Evolutionary conservation across 176 grass and related monocot species (phyloP), one percentile per base, ranked within the genome.

Genomic region (Oropetium thomaeum): DNA sequence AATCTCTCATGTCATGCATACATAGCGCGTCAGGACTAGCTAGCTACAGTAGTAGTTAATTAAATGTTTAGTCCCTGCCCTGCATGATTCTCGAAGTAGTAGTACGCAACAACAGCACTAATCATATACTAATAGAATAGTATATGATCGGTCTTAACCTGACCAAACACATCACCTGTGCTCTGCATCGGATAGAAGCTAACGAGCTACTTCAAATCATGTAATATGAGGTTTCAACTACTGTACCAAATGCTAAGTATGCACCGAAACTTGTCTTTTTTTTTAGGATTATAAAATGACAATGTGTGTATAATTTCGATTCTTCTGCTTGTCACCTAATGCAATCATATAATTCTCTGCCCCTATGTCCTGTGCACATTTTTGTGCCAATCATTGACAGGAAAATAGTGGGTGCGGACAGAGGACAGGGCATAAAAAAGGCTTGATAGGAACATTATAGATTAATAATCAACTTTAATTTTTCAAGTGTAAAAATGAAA

Each of bases 321-420:
- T 25, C 28, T 25, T 37, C 37, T 65, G 27, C 81, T 48, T 68
- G 53, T 72, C 58, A 81, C 58, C 79, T 72, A 72, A 81, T 72
- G 58, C 79, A 72, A 81, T 64, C 79, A 81, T 81, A 55, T 69
- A 73, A 52, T 82, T 64, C 32, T 40, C 13, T 66, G 41, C 54
- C 38, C 22, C 70, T 66, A 60, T 82, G 31, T 27, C 27, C 15
- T 51, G 20, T n/a, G 68, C 25, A 53, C 42, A 62, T 74, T 74
- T 83, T 62, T 41, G 35, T 42, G 51, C 68, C 53, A 79, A 83
- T 83, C 44, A 83, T 79, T 88, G 86, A 34, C 43, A 51, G 20
- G 34, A 83, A 78, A 87, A 82, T 82, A 73, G 85, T 83, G 51
- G 79, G 74, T 78, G 74, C 22, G 49, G 51, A 70, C 32, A 43